Evolutionary conservation across 208 protist genomes (phyloP).

Genomic region (Trypanosoma congolense): DNA sequence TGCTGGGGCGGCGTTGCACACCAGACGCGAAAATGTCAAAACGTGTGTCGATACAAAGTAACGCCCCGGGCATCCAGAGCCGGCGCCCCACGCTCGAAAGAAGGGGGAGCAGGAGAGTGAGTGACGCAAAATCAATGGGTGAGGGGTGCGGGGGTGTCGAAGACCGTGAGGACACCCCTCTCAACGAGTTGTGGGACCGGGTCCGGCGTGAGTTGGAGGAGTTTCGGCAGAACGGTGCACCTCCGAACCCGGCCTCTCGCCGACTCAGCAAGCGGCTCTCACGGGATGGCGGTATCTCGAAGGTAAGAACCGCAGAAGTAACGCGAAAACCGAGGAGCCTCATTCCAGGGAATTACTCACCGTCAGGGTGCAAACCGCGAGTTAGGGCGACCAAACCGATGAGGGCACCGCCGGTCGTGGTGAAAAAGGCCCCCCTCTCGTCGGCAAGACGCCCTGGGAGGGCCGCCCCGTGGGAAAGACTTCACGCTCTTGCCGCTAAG

Average conservation of each 20-base stretch:
- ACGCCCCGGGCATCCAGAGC: slow-evolving; percentile 6
- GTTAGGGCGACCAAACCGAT: no score
- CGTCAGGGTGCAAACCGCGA: no score
- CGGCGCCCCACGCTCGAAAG: background rate
- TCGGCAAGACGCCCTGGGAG: background rate
- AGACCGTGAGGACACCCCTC: slow-evolving; percentile 32
- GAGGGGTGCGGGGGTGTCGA: slow-evolving; percentile 31
- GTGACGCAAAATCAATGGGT: no score
- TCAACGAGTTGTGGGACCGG: slow-evolving; percentile 49
- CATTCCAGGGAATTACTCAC: no score
- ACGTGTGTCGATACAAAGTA: background rate
- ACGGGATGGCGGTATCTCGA: no score
- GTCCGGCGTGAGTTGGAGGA: slow-evolving; percentile 65
- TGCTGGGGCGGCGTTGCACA: background rate
- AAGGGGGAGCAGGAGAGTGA: background rate
- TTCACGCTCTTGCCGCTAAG: background rate
- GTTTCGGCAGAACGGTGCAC: slow-evolving; percentile 27
- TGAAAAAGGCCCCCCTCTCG: no score
- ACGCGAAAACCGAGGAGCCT: no score
- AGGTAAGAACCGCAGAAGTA: no score
- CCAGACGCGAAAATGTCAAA: background rate
- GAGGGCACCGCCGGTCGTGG: no score
- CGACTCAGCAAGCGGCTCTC: no score
- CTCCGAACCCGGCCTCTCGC: no score
- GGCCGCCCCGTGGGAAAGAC: background rate